Base-by-base conservation (phyloP, 257 asterid genomes). In the Solanum arcanum region DNA sequence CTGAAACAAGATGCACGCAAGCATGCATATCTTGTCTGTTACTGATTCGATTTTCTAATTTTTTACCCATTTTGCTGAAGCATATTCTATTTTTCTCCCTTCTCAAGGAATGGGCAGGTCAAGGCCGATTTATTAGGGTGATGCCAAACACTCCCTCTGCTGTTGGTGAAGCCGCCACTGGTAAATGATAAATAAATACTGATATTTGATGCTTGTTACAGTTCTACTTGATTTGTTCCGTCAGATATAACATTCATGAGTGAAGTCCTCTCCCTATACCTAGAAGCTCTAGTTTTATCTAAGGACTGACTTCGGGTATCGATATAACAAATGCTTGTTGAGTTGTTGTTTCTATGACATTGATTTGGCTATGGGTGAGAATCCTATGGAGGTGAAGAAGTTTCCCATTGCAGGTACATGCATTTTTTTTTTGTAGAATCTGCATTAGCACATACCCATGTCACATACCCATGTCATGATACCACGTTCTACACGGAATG, bases 91-190 rank as follows among this genome's bases (percentile, higher is more conserved):
- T 27, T 73, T 73, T 37, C n/a, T 60, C 84, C 52, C 44, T 86
- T 86, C 20, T 60, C 84, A 86, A 95, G 98, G 98, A 93, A 73
- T 97, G 98, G 98, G 95, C 98, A 47, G 98, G 97, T 89, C 94
- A 93, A 56, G 86, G 89, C 21, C 94, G 98, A 60, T 95, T 95
- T 91, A 92, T 94, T 49, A 90, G 98, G 90, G 98, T 95, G 81
- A 94, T 95, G 97, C 99, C 99, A 52, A 95, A 97, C 90, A 95
- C 99, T 87, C 98, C 98, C 14, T 96, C 98, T 85, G 92, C 99
- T 62, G 95, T 97, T 84, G 99, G 98, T 41, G 91, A 89, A 72
- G 99, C 98, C 11, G 98, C 98, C 14, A 94, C 98, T 70, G 99
- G 98, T 97, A 92, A 31, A 31, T 81, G 69, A 78, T 56, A 60